Evolutionary conservation across 352 stramenopile genomes (phyloP).

Genomic region (Globisporangium cystogenes): DNA sequence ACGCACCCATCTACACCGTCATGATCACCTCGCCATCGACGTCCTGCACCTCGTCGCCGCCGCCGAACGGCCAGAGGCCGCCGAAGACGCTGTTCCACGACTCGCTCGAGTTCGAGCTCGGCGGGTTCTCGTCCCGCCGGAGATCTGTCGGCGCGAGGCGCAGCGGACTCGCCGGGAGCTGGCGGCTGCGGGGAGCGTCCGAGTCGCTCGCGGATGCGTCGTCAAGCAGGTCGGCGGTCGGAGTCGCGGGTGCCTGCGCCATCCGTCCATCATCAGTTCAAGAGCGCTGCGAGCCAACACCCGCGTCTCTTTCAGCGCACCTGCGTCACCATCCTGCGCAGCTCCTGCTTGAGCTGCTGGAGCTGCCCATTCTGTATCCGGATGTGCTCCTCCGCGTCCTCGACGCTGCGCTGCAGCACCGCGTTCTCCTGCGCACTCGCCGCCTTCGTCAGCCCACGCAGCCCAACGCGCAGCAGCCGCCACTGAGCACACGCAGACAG

Average conservation of each 20-base stretch:
- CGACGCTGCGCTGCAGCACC: conserved; percentile 53
- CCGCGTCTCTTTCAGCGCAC: conserved; percentile 18
- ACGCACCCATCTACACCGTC: conserved; percentile 50
- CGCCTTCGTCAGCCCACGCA: neutral
- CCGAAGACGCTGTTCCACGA: conserved; percentile 48
- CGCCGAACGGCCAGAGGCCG: conserved; percentile 35
- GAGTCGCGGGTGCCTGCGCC: neutral
- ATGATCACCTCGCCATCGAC: conserved; percentile 76
- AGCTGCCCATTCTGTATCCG: conserved; percentile 70
- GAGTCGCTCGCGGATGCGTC: neutral
- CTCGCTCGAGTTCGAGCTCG: conserved; percentile 4
- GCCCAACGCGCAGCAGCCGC: too few species aligned
- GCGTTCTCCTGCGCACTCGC: conserved; percentile 41
- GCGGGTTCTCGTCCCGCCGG: neutral
- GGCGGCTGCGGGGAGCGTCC: neutral
- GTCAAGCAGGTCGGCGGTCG: neutral
- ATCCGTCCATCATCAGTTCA: neutral
- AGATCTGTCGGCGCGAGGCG: conserved; percentile 1
- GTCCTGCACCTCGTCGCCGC: conserved; percentile 25
- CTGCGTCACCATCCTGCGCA: conserved; percentile 38
- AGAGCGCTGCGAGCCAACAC: neutral
- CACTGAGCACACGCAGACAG: neutral
- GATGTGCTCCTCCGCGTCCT: conserved; percentile 77
- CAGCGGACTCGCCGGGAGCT: conserved; percentile 5
- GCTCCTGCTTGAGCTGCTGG: conserved; percentile 69